These are phyloP conservation scores for Calocera viscosa DNA, from an alignment of 768 basidiomycete genomes.

Conservation along the genomic window DNA sequence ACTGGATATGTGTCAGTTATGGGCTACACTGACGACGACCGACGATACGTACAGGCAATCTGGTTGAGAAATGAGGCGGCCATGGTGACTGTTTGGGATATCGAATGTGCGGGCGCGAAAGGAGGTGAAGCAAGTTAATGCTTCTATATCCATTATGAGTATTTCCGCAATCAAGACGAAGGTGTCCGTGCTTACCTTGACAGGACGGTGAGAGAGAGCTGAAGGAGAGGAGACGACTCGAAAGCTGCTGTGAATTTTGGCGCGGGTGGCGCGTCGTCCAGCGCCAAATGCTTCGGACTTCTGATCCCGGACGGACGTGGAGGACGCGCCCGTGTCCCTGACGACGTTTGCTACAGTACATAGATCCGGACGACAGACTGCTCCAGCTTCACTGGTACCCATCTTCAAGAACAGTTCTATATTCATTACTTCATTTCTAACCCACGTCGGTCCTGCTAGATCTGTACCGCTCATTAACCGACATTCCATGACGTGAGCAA, in stretches of 20 bases:
- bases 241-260: background rate
- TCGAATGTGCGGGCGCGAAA: conserved; percentile 22
- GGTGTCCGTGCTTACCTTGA: background rate
- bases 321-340: too few species aligned
- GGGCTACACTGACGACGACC: conserved; percentile 11
- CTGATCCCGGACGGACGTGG: background rate
- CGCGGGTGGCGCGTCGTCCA: background rate
- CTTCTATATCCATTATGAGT: conserved; percentile 12
- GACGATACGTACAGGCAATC: conserved; percentile 60
- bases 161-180: background rate
- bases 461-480: too few species aligned
- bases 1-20: conserved; percentile 33
- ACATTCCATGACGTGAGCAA: too few species aligned
- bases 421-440: too few species aligned
- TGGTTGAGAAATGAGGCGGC: conserved; percentile 65
- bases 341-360: too few species aligned
- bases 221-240: background rate
- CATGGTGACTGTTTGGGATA: conserved; percentile 32
- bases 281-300: background rate
- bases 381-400: too few species aligned
- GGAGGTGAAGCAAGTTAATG: conserved; percentile 24
- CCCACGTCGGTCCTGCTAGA: too few species aligned
- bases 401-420: too few species aligned
- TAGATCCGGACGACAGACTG: too few species aligned
- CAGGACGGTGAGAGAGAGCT: background rate